Percentiles rank a stretch among this genome's conserved stretches.
Conservation (phyloP, 2,329 filamentous ascomycete species). For the Arthrobotrys entomopaga region DNA sequence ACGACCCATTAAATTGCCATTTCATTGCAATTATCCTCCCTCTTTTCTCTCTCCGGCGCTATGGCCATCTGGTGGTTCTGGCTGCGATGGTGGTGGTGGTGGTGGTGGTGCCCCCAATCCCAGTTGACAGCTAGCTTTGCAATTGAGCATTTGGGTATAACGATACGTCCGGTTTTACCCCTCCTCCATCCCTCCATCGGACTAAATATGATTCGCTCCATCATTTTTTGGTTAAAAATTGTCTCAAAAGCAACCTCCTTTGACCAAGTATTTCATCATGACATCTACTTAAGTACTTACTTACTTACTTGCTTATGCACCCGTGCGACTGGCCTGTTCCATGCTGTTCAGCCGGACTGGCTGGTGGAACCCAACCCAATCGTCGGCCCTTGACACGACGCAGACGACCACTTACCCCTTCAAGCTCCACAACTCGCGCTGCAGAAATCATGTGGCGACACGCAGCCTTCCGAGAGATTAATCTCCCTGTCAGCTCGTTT, state of each 20-base stretch:
- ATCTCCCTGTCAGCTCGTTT: neutral
- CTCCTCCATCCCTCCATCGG: no score
- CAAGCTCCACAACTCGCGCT: neutral
- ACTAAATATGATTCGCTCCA: neutral
- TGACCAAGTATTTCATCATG: no score
- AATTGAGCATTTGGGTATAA: no score
- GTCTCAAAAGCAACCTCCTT: no score
- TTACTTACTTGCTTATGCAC: no score
- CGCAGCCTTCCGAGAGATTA: no score
- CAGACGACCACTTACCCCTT: constrained; percentile 48
- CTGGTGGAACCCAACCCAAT: constrained; percentile 15
- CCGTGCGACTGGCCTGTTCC: neutral
- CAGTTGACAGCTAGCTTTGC: neutral
- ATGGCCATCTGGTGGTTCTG: no score
- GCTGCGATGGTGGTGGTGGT: no score
- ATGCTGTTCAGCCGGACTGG: constrained; percentile 1
- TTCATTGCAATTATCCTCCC: neutral
- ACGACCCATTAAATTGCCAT: constrained; percentile 41
- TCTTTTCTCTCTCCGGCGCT: neutral
- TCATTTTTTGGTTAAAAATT: no score
- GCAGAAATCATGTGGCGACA: neutral
- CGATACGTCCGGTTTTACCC: no score
- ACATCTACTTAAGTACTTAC: no score
- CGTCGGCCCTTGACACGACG: neutral
- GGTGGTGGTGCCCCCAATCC: neutral